Evolutionary conservation across 768 basidiomycete genomes (phyloP), one percentile per base, ranked within the genome.

Genomic region (Boletales sp.): DNA sequence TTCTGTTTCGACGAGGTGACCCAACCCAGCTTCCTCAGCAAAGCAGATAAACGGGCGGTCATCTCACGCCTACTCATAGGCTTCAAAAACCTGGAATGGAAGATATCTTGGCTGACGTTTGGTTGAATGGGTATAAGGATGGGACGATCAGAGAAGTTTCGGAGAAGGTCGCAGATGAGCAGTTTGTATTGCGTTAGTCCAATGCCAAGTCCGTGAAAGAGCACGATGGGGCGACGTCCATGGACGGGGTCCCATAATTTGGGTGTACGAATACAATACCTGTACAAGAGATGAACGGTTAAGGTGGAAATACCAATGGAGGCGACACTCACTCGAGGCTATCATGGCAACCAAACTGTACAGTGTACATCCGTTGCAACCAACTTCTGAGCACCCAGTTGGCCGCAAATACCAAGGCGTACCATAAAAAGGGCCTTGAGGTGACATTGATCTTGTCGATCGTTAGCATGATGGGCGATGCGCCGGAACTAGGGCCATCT

Each of bases 131-230:
- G 80, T 35, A 97, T 72, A 32, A 97, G 69, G 47, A 97, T 64
- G 4, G 93, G 93, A 17, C 84, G 82, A 56, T 86, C 79, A 5
- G 80, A 68, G 44, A 86, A 74, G 5, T 70, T 61, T 34, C 71
- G 69, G 37, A 87, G 66, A 17, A 94, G 72, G 54, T 84, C 71
- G 11, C 70, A 67, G 46, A 94, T 69, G 52, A 88, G 69, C n/a
- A 71, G 54, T 37, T 78, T 70, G 62, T 94, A 90, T 59, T 89
- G 87, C 17, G 83, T 60, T 11, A 90, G 67, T 4, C 93, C 93
- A 43, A 94, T 76, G 10, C 94, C 94, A 2, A 98, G 80, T 4
- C 94, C 94, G 60, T 97, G 93, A 34, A 92, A 66, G 62, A 94
- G 91, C 14, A 97, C 77, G 34, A 94, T 68, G 0, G 94, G 94